Conservation (phyloP, 805 yeast species). For the Deakozyma indianensis region DNA sequence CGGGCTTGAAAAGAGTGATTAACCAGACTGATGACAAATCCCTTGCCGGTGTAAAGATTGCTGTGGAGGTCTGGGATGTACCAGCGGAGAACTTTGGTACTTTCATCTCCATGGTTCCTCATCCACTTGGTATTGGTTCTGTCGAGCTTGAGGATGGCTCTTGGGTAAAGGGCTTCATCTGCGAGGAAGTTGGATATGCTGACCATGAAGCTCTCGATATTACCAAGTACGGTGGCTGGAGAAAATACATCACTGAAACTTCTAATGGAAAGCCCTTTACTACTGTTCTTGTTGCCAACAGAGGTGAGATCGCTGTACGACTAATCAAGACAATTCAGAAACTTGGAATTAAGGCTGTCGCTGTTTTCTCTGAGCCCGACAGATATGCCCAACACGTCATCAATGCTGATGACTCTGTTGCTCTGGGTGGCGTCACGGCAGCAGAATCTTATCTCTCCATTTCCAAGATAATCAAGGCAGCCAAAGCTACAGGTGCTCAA, state of each 20-base stretch:
- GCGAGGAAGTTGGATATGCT: slow-evolving; percentile 79
- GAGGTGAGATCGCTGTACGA: slow-evolving; percentile 96
- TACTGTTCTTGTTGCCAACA: slow-evolving; percentile 83
- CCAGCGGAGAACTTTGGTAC: slow-evolving; percentile 68
- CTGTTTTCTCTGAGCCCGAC: slow-evolving; percentile 86
- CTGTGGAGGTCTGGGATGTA: slow-evolving; percentile 69
- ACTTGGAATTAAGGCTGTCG: slow-evolving; percentile 63
- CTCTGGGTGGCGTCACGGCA: slow-evolving; percentile 69
- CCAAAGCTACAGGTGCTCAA: slow-evolving; percentile 69
- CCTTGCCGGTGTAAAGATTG: slow-evolving; percentile 41
- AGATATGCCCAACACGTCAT: slow-evolving; percentile 76
- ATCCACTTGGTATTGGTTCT: slow-evolving; percentile 90
- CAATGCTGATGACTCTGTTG: slow-evolving; percentile 68
- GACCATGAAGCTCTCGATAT: slow-evolving; percentile 63
- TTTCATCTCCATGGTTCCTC: slow-evolving; percentile 80
- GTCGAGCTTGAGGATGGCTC: slow-evolving; percentile 71
- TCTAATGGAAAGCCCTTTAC: slow-evolving; percentile 49
- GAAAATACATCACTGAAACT: slow-evolving; percentile 31
- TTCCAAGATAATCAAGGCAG: slow-evolving; percentile 77
- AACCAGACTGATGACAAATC: slow-evolving; percentile 16
- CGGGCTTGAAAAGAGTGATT: slow-evolving; percentile 67
- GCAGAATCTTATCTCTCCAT: slow-evolving; percentile 81
- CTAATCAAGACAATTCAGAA: slow-evolving; percentile 79
- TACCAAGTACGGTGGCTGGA: slow-evolving; percentile 85
- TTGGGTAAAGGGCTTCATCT: slow-evolving; percentile 84